These are phyloP conservation scores for Saturnispora zaruensis DNA, from an alignment of 805 yeast genomes.

Conservation along the genomic window DNA sequence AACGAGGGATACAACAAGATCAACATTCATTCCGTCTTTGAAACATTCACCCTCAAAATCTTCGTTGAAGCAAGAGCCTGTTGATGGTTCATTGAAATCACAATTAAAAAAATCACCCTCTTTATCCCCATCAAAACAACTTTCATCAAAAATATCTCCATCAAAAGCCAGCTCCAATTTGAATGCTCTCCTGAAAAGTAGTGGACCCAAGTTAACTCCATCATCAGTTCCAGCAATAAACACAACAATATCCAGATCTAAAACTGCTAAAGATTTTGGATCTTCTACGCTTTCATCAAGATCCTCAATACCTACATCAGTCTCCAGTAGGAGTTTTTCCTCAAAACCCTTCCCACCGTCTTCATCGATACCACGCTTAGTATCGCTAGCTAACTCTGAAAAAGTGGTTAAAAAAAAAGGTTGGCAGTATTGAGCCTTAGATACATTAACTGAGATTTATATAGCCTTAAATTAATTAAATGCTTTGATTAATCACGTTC, in stretches of 20 bases:
- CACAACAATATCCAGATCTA: constrained; percentile 4
- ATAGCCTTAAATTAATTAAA: neutral
- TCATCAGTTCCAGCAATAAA: constrained; percentile 4
- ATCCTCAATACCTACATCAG: constrained; percentile 1
- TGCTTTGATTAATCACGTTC: no score
- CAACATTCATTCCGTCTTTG: neutral
- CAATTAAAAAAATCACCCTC: constrained; percentile 7
- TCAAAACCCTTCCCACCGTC: constrained; percentile 3
- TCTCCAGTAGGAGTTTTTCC: constrained; percentile 1
- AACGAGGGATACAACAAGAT: neutral
- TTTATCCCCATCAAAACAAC: constrained; percentile 10
- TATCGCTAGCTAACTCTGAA: constrained; percentile 10
- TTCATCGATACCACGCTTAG: constrained; percentile 13
- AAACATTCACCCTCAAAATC: constrained; percentile 2
- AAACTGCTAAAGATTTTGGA: constrained; percentile 2
- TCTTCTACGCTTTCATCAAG: neutral
- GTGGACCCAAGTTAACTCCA: neutral
- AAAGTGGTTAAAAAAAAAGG: neutral
- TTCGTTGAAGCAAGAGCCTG: neutral
- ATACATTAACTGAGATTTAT: neutral
- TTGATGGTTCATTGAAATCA: neutral
- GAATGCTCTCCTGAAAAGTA: constrained; percentile 9
- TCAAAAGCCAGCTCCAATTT: constrained; percentile 17
- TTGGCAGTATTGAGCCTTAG: constrained; percentile 2
- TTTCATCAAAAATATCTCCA: constrained; percentile 14